Base-by-base conservation (phyloP, 139 green algal genomes). In the Gonium pectorale region DNA sequence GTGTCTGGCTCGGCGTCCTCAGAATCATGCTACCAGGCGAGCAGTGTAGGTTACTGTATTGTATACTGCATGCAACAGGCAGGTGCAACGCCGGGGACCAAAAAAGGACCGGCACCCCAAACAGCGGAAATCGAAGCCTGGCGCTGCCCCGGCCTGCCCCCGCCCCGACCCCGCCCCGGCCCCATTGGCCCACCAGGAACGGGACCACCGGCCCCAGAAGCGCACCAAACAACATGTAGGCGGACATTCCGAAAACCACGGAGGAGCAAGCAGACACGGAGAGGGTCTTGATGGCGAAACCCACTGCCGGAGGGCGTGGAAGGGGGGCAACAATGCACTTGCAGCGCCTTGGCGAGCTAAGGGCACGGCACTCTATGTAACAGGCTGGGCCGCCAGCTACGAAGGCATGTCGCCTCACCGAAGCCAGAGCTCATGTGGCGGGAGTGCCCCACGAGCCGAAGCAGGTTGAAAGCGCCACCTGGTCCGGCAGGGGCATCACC, bases 381-480 rank as follows among this genome's bases (percentile, higher is more conserved):
- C n/a, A n/a, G n/a, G n/a, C n/a, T n/a, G n/a, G n/a, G n/a, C n/a
- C n/a, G n/a, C n/a, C n/a, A n/a, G n/a, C 51, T 31, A 68, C 62
- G 62, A 38, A 38, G 31, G n/a, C n/a, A n/a, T n/a, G n/a, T n/a
- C n/a, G n/a, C n/a, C n/a, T n/a, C n/a, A n/a, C n/a, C n/a, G 8
- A 74, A 74, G 19, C 72, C 72, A 6, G 51, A 68, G 13, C 52
- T 68, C 52, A 68, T 22, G 52, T 80, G 72, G 7, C 38, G 56
- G 3, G 72, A 80, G 56, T 80, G 35, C 7, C 72, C 72, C 33
- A 80, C 31, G 24, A 68, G 52, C 5, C 37, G 24, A 19, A 67
- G 5, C 24, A 80, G n/a, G 6, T 67, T 80, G 38, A 80, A 80
- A 26, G 72, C 72, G 72, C 72, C 72, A 22, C 72, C 72, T 11